phyloP scores from a whole-genome alignment of 768 basidiomycete genomes.

The Boletus rubescentipes region DNA sequence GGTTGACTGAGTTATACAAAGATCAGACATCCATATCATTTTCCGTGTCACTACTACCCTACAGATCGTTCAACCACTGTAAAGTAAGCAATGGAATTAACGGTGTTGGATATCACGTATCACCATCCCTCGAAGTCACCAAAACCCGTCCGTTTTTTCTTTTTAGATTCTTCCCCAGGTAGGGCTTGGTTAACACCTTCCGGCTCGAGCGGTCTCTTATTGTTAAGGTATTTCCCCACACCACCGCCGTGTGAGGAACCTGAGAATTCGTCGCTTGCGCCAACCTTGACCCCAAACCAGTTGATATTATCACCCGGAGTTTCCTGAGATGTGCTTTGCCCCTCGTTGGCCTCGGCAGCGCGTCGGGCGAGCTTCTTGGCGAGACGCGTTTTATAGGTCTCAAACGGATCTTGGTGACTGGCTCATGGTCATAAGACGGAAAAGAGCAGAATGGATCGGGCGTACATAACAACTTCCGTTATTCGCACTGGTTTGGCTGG shows the following conservation, averaged over 20 bases:
- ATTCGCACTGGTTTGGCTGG: slow-evolving; percentile 85
- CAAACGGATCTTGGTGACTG: slow-evolving; percentile 94
- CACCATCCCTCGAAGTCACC: slow-evolving; percentile 89
- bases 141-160: slow-evolving; percentile 84
- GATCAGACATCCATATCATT: neutral
- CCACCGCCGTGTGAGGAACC: slow-evolving; percentile 37
- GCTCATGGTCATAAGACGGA: slow-evolving; percentile 7
- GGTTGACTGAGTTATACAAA: slow-evolving; percentile 15
- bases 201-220: slow-evolving; percentile 45
- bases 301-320: slow-evolving; percentile 69
- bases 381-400: slow-evolving; percentile 84
- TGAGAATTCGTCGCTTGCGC: slow-evolving; percentile 39
- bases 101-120: slow-evolving; percentile 1
- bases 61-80: slow-evolving; percentile 7
- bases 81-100: slow-evolving; percentile 7
- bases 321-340: slow-evolving; percentile 40
- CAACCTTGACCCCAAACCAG: slow-evolving; percentile 90
- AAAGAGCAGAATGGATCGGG: slow-evolving; percentile 8
- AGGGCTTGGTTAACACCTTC: slow-evolving; percentile 20
- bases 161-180: slow-evolving; percentile 54
- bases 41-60: slow-evolving; percentile 4
- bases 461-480: slow-evolving; percentile 83
- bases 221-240: slow-evolving; percentile 78
- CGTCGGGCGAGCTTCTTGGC: slow-evolving; percentile 66
- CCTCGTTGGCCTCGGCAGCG: slow-evolving; percentile 28